These are phyloP conservation scores for Aspergillus cavernicola DNA, from an alignment of 495 filamentous ascomycete species.

Conservation along the genomic window DNA sequence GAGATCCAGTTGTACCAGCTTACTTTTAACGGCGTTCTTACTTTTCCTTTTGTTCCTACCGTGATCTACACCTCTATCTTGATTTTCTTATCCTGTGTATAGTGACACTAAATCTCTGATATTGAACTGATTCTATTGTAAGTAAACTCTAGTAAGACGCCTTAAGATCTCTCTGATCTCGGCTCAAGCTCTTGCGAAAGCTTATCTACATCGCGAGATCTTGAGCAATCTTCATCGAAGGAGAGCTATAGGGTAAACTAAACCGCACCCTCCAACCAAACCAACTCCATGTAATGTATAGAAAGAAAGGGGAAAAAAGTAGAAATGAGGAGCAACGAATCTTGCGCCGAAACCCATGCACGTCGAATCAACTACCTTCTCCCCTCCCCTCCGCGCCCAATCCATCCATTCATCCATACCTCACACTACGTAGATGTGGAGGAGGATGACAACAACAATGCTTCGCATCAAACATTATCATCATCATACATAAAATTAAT, in stretches of 20 bases:
- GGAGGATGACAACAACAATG: not conserved
- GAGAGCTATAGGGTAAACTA: too few relatives aligned
- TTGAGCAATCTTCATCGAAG: too few relatives aligned
- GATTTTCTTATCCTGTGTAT: conserved; percentile 23
- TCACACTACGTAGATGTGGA: too few relatives aligned
- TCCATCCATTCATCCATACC: too few relatives aligned
- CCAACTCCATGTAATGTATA: too few relatives aligned
- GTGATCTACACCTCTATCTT: conserved; percentile 3
- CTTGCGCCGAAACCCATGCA: conserved; percentile 7
- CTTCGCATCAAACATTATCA: conserved; percentile 55
- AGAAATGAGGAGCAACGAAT: not conserved
- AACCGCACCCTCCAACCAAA: too few relatives aligned
- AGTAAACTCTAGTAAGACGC: not conserved
- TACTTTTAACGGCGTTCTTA: conserved; percentile 23
- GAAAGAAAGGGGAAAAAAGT: not conserved
- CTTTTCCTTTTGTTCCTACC: conserved; percentile 8
- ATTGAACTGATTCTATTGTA: not conserved
- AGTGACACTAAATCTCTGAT: conserved; percentile 18
- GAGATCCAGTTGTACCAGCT: conserved; percentile 17
- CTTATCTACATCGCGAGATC: too few relatives aligned
- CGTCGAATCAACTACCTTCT: not conserved
- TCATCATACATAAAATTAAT: conserved; percentile 89
- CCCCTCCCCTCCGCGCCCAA: too few relatives aligned
- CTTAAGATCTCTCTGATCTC: too few relatives aligned
- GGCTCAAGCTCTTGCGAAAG: too few relatives aligned